Percentiles rank a stretch among this genome's conserved stretches.
Conservation (phyloP, 257 asterid genomes). For the Rauvolfia tetraphylla region DNA sequence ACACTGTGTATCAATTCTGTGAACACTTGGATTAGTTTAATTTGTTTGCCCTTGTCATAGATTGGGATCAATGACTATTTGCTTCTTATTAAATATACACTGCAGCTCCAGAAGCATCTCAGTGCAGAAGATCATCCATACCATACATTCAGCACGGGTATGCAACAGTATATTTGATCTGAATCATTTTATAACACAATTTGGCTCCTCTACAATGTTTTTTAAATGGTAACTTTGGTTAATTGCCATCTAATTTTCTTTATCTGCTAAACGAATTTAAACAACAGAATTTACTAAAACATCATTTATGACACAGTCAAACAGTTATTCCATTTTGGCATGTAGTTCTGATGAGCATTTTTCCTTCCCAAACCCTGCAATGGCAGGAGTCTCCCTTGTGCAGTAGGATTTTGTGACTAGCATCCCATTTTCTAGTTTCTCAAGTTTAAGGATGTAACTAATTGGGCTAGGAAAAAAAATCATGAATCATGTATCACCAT, state of each 20-base stretch:
- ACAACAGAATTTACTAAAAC: background rate
- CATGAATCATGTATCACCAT: background rate
- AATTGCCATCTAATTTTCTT: background rate
- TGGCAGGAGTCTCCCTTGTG: background rate
- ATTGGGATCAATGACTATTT: background rate
- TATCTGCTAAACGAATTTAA: background rate
- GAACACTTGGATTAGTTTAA: background rate
- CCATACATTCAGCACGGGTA: conserved; percentile 99
- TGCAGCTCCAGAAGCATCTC: conserved; percentile 93
- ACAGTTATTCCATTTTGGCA: background rate
- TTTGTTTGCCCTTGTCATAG: background rate
- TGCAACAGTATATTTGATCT: conserved; percentile 15
- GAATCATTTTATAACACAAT: conserved; percentile 4
- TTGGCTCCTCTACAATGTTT: background rate
- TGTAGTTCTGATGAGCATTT: background rate
- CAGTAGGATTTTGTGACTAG: background rate
- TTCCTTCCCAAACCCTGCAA: background rate
- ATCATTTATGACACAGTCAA: background rate
- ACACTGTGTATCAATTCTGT: background rate
- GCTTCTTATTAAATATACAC: conserved; percentile 12
- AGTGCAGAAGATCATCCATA: conserved; percentile 72
- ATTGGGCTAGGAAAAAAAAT: background rate
- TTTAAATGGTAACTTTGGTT: background rate
- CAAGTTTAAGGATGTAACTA: too few species aligned
- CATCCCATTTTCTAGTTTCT: background rate